Conservation (phyloP, 139 green algal genomes). For the Auxenochlorella protothecoides region DNA sequence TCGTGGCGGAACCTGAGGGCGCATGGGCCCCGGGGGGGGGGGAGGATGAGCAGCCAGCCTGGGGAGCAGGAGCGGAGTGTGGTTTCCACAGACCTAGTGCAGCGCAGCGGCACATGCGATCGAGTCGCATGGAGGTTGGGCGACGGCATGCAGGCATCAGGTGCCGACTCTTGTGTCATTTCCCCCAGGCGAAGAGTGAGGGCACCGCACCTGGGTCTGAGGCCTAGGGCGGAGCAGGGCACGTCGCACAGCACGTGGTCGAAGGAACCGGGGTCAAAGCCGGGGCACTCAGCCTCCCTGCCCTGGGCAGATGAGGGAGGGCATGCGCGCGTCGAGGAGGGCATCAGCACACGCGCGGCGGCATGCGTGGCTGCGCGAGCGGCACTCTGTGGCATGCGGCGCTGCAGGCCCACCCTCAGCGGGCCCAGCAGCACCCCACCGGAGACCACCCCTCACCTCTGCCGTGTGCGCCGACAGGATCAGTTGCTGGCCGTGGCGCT, state of each 20-base stretch:
- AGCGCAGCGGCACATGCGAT: no score
- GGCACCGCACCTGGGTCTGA: conserved; percentile 47
- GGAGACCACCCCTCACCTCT: no score
- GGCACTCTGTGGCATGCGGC: background rate
- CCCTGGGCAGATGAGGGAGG: background rate
- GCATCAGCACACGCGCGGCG: background rate
- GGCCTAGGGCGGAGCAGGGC: conserved; percentile 78
- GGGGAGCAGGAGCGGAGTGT: no score
- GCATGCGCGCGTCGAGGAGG: background rate
- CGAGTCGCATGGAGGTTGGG: no score
- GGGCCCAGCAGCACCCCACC: no score
- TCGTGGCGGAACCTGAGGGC: conserved; percentile 18
- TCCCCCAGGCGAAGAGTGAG: background rate
- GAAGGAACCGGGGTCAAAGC: conserved; percentile 60
- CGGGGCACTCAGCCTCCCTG: background rate
- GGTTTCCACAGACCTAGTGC: no score
- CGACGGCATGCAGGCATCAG: no score
- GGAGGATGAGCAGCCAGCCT: background rate
- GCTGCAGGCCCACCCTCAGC: background rate
- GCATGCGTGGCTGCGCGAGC: background rate
- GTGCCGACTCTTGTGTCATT: background rate
- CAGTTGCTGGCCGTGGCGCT: background rate
- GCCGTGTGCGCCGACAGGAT: background rate
- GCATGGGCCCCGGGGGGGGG: background rate
- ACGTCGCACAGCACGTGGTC: conserved; percentile 80